These are phyloP conservation scores for Carallia brachiata DNA, from an alignment of 345 rosid genomes.

Conservation along the genomic window DNA sequence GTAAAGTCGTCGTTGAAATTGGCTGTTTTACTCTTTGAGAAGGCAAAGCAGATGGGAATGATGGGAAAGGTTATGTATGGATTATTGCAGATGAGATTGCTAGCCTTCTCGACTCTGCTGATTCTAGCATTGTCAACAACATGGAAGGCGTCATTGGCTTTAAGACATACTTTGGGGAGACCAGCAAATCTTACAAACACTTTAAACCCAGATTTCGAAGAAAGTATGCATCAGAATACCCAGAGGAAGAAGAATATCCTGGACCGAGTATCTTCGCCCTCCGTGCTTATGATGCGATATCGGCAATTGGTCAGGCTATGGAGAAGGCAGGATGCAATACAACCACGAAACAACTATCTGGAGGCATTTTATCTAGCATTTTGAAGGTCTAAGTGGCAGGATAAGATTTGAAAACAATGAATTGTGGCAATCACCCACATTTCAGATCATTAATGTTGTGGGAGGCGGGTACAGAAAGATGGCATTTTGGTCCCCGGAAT, in stretches of 20 bases:
- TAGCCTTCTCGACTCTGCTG: conserved; percentile 21
- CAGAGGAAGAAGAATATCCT: conserved; percentile 27
- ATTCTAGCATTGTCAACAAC: conserved; percentile 13
- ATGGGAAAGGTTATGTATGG: conserved; percentile 34
- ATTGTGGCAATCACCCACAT: conserved; percentile 5
- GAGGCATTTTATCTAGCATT: conserved; percentile 14
- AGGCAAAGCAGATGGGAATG: conserved; percentile 35
- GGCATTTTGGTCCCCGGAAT: conserved; percentile 29
- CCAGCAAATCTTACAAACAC: conserved; percentile 1
- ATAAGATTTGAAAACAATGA: conserved; percentile 17
- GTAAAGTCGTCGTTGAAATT: conserved; percentile 15
- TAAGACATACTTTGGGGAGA: conserved; percentile 9
- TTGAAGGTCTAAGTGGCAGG: conserved; percentile 28
- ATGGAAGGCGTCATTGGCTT: conserved; percentile 37
- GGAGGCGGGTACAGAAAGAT: conserved; percentile 31
- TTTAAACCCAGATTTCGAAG: conserved; percentile 19
- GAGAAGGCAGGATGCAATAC: conserved; percentile 1
- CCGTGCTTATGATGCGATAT: conserved; percentile 36
- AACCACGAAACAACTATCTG: not conserved
- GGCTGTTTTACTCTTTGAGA: conserved; percentile 23
- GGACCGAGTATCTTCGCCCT: conserved; percentile 30
- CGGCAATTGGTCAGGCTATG: conserved; percentile 23
- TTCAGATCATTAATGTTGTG: conserved; percentile 32
- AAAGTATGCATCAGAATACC: conserved; percentile 16
- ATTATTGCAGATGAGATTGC: conserved; percentile 29